Evolutionary conservation across 768 basidiomycete species (phyloP).

Genomic region (Podaxis mareebaensis): DNA sequence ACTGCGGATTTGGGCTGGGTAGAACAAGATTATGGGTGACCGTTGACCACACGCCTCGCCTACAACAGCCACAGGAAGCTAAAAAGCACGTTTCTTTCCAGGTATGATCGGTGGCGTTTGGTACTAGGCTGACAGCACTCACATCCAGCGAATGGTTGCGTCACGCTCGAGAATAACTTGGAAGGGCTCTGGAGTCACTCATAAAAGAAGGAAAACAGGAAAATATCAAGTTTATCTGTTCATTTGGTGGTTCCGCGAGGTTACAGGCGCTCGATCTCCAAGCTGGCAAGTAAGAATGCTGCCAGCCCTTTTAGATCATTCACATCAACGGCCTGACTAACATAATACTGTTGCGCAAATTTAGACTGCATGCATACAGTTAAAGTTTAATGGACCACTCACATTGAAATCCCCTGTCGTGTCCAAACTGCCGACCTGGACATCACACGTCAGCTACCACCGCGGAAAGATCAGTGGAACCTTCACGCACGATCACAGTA

Average conservation of each 20-base stretch:
- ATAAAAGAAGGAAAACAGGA: no score
- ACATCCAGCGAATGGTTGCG: no score
- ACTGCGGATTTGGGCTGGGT: neutral
- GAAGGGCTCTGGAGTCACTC: neutral
- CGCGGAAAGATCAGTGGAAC: neutral
- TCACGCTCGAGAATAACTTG: neutral
- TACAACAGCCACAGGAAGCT: no score
- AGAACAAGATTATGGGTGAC: neutral
- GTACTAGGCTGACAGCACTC: neutral
- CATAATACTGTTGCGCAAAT: slow-evolving; percentile 38
- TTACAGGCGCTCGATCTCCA: slow-evolving; percentile 36
- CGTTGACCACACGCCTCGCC: no score
- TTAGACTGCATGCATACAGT: neutral
- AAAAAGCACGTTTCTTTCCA: no score
- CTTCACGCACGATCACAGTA: slow-evolving; percentile 41
- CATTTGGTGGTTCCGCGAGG: no score
- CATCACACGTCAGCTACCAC: neutral
- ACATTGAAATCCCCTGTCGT: slow-evolving; percentile 39
- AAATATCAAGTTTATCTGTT: neutral
- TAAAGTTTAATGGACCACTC: slow-evolving; percentile 16
- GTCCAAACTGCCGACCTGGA: slow-evolving; percentile 43
- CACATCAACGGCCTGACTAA: slow-evolving; percentile 36
- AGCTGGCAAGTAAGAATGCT: slow-evolving; percentile 46
- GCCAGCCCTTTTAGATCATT: slow-evolving; percentile 50
- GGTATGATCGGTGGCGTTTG: neutral